These are phyloP conservation scores for Exophiala phaeomuriformis DNA, from an alignment of 2,329 filamentous ascomycete species.

Conservation along the genomic window DNA sequence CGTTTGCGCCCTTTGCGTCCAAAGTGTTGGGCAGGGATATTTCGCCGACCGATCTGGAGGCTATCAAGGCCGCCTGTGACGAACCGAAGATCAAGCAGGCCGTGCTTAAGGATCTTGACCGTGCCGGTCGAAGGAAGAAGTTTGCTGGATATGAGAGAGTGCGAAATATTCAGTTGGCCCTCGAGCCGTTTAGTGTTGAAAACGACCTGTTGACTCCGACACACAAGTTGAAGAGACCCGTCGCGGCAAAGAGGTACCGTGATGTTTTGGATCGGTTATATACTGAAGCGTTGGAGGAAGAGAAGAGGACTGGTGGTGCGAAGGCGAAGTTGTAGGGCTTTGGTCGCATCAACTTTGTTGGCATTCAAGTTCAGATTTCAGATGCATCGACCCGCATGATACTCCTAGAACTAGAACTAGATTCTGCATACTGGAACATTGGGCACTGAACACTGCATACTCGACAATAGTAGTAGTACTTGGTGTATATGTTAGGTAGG, in stretches of 20 bases:
- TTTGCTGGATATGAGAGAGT: constrained; percentile 89
- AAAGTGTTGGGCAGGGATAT: constrained; percentile 66
- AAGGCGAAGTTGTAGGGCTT: constrained; percentile 25
- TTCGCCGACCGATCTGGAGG: constrained; percentile 55
- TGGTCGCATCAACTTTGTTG: background rate
- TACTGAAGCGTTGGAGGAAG: constrained; percentile 43
- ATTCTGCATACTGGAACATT: no score
- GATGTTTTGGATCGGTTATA: constrained; percentile 55
- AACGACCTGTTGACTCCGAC: constrained; percentile 65
- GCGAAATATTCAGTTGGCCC: constrained; percentile 61
- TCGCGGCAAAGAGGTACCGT: constrained; percentile 57
- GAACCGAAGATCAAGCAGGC: constrained; percentile 66
- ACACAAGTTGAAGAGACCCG: constrained; percentile 65
- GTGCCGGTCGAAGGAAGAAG: constrained; percentile 71
- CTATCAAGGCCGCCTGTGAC: constrained; percentile 58
- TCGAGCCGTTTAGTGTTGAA: constrained; percentile 89
- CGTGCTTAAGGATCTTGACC: constrained; percentile 70
- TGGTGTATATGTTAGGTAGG: no score
- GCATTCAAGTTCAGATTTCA: background rate
- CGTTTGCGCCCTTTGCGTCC: constrained; percentile 73
- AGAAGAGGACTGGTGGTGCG: constrained; percentile 7
- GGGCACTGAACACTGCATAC: no score
- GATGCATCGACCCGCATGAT: background rate
- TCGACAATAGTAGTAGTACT: no score
- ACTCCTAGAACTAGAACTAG: no score